These are phyloP conservation scores for Exophiala calicioides DNA, from an alignment of 2,329 filamentous ascomycete genomes.

Conservation along the genomic window DNA sequence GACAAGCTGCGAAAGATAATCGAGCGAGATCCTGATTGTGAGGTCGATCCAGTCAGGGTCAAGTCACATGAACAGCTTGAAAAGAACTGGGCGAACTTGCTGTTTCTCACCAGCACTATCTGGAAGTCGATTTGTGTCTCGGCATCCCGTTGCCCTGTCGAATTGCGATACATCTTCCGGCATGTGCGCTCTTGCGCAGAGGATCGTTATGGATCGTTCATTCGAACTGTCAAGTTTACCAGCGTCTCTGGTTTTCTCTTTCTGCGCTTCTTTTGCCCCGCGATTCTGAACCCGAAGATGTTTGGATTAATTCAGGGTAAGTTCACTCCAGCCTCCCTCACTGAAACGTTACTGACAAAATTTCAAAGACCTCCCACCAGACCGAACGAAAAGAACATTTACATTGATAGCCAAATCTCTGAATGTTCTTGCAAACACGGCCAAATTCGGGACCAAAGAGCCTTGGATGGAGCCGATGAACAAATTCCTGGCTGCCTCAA, in stretches of 20 bases:
- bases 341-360: constrained; percentile 29
- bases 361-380: constrained; percentile 71
- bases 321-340: constrained; percentile 19
- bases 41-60: constrained; percentile 87
- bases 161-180: constrained; percentile 81
- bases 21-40: constrained; percentile 85
- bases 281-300: constrained; percentile 92
- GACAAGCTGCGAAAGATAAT: constrained; percentile 88
- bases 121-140: constrained; percentile 82
- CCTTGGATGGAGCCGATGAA: constrained; percentile 99
- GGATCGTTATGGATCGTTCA: constrained; percentile 89
- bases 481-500: constrained; percentile 72
- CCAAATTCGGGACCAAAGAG: constrained; percentile 89
- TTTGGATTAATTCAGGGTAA: constrained; percentile 78
- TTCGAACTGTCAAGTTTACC: constrained; percentile 86
- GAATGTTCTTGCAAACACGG: constrained; percentile 87
- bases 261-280: constrained; percentile 90
- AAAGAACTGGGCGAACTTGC: constrained; percentile 78
- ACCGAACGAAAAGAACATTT: constrained; percentile 79
- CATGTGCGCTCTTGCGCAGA: constrained; percentile 91
- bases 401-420: constrained; percentile 91
- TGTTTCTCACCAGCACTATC: constrained; percentile 74
- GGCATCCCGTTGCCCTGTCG: constrained; percentile 72
- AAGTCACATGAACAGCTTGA: constrained; percentile 68
- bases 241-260: constrained; percentile 95